Base-by-base conservation (phyloP, 805 yeast genomes). In the Starmerella apicola region DNA sequence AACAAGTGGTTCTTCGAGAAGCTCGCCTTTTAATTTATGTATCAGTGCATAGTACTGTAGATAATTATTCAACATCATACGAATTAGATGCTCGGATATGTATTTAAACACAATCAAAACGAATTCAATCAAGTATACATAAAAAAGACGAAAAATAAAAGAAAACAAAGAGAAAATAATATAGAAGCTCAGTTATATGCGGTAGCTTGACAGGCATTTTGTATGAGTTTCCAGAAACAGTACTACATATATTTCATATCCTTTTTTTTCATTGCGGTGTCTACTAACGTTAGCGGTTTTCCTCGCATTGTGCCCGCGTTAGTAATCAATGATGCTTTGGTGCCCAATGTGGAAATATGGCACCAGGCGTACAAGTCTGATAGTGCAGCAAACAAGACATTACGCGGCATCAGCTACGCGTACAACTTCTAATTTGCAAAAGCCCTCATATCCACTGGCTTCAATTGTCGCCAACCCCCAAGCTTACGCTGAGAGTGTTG, bases 1-100 rank as follows among this genome's bases (percentile, higher is more conserved):
- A 88, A 88, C 86, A 86, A 85, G 75, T 91, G 98, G 98, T 91
- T 91, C 78, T 91, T 91, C 86, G 78, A 94, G 71, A 91, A 91
- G 76, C 80, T 83, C 67, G 78, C 80, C 73, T 83, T 83, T 74
- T 83, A 81, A 53, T 51, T 50, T 50, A 48, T 48, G 40, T 44
- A 43, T 23, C 25, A 15, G 34, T 19, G 25, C 25, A 10, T 22
- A 8, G 33, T 30, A 18, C 33, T 30, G 33, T 30, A 30, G 33
- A 30, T 30, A 30, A 30, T 30, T 30, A 30, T 30, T 30, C 22
- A 16, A 24, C 13, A 24, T 24, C 27, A 24, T 13, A 24, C 13
- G 13, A 24, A 24, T 24, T 13, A 24, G 13, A 24, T 24, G 27
- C 13, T 13, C 27, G 27, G 27, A 27, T 13, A 9, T 27, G 15